phyloP scores from a whole-genome alignment of 495 filamentous ascomycete species.

The Cryomyces antarcticus region DNA sequence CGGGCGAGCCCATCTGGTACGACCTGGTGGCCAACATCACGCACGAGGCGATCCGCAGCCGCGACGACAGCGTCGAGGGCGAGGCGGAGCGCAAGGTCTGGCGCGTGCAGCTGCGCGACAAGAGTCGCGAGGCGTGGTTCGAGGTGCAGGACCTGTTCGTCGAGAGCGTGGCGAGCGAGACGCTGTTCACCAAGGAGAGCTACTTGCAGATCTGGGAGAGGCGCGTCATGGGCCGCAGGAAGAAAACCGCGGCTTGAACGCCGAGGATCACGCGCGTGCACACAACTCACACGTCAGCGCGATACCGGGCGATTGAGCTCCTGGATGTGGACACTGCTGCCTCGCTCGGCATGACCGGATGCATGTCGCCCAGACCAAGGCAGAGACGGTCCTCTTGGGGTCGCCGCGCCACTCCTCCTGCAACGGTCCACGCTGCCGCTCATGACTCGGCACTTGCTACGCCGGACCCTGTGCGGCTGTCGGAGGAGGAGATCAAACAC shows the following conservation, averaged over 20 bases:
- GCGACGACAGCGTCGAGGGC: conserved; percentile 55
- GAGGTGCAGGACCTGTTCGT: conserved; percentile 90
- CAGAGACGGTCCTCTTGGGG: too few species aligned
- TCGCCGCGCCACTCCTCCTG: too few species aligned
- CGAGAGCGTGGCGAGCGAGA: conserved; percentile 63
- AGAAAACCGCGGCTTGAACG: conserved; percentile 5
- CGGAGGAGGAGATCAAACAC: too few species aligned
- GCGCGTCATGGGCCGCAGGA: conserved; percentile 20
- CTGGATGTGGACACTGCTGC: too few species aligned
- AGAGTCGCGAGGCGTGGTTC: conserved; percentile 58
- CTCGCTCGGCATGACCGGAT: too few species aligned
- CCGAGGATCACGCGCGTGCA: too few species aligned
- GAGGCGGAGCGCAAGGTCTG: conserved; percentile 73
- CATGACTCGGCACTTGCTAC: too few species aligned
- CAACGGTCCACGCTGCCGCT: too few species aligned
- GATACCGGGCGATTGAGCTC: too few species aligned
- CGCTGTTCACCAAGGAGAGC: conserved; percentile 77
- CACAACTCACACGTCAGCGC: too few species aligned
- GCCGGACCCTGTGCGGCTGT: too few species aligned
- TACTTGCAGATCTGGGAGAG: conserved; percentile 97
- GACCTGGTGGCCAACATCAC: conserved; percentile 94
- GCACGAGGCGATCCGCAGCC: conserved; percentile 61
- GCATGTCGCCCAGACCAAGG: too few species aligned
- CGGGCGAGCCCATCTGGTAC: conserved; percentile 78
- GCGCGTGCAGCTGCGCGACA: conserved; percentile 41